Evolutionary conservation across 805 yeast genomes (phyloP).

Genomic region (Candida koratica): DNA sequence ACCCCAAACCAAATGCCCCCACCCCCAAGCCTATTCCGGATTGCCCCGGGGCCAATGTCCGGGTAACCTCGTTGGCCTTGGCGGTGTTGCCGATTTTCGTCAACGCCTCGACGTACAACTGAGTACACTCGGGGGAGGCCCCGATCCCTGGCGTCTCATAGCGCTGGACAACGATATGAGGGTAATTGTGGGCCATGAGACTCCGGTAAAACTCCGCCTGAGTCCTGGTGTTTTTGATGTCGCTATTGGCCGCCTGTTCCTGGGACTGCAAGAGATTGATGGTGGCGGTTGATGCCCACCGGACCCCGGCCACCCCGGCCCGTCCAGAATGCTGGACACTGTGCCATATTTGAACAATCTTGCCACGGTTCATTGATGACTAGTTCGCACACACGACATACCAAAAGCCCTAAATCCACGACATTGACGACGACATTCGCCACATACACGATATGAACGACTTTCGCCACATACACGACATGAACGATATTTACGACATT

Average conservation of each 20-base stretch:
- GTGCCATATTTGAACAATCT: too few species aligned
- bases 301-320: too few species aligned
- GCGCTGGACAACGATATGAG: slow-evolving; percentile 93
- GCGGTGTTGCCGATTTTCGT: slow-evolving; percentile 70
- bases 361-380: too few species aligned
- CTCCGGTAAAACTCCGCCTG: slow-evolving; percentile 84
- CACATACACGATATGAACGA: too few species aligned
- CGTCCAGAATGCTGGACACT: too few species aligned
- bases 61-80: slow-evolving; percentile 64
- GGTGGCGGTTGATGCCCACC: slow-evolving; percentile 14
- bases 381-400: too few species aligned
- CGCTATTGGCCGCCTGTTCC: slow-evolving; percentile 85
- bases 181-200: slow-evolving; percentile 75
- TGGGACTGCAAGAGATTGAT: slow-evolving; percentile 34
- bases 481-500: too few species aligned
- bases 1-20: slow-evolving; percentile 21
- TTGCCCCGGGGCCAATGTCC: slow-evolving; percentile 25
- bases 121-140: slow-evolving; percentile 71
- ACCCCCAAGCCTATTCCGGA: too few species aligned
- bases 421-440: too few species aligned
- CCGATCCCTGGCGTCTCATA: slow-evolving; percentile 95
- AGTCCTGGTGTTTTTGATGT: slow-evolving; percentile 58
- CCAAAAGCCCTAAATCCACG: too few species aligned
- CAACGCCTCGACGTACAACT: slow-evolving; percentile 76
- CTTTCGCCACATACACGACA: too few species aligned